Evolutionary conservation across 805 yeast species (phyloP), one percentile per base, ranked within the genome.

Genomic region (Yamadazyma olivae): DNA sequence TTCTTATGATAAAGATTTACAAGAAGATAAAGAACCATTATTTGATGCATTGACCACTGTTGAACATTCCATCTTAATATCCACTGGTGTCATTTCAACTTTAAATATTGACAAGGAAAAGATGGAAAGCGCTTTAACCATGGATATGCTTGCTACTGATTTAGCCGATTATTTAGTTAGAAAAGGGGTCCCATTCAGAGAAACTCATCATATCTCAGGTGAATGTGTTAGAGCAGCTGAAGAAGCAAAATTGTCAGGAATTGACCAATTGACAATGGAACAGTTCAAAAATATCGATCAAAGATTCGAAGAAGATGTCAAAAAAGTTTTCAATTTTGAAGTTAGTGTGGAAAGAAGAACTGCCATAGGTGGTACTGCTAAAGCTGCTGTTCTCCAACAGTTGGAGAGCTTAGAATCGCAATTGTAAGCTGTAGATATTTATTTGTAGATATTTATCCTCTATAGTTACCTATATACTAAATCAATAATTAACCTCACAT

Each of bases 101-200:
- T 73, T 93, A 51, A 56, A 60, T 27, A 85, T 90, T 48, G 74
- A 84, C 50, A 72, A 75, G 45, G 83, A 76, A 36, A 80, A 73
- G 49, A 93, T 93, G 99, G 75, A 72, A 50, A 79, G 74, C 29
- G 91, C 98, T 0, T 75, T 93, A 52, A 90, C 98, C 19, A 91
- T 91, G 95, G 99, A 93, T 64, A 93, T 93, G 99, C 76, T 93
- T 51, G 99, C 99, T 15, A 93, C 99, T 21, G 99, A 93, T 60
- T 75, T 93, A 50, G 99, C 99, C 27, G 99, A 93, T 61, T 93
- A 93, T 61, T 74, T 93, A 47, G 99, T 93, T 34, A 83, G 96
- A 69, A 90, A 83, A 62, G 99, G 99, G 42, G 99, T 93, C 48
- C 99, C 99, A 39, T 93, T 93, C 70, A 87, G 99, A 71, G 98